Evolutionary conservation across 2,329 filamentous ascomycete genomes (phyloP).

Genomic region (Amauroascus verrucosus): DNA sequence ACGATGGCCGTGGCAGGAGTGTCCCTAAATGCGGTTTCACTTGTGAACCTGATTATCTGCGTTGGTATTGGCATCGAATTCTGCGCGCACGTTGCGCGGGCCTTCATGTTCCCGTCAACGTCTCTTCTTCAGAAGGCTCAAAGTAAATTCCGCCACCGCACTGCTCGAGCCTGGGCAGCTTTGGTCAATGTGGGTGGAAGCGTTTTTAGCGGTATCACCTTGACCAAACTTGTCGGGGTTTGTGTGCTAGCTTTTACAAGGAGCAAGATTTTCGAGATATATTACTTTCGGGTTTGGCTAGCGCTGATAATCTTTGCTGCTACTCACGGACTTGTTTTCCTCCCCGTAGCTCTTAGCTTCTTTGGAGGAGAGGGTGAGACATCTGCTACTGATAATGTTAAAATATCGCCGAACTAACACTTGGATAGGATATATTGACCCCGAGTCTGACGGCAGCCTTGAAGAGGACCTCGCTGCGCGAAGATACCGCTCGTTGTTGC

Average conservation of each 20-base stretch:
- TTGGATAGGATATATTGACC: slow-evolving; percentile 64
- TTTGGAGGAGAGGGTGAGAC: slow-evolving; percentile 62
- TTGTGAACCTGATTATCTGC: slow-evolving; percentile 95
- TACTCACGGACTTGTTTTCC: slow-evolving; percentile 76
- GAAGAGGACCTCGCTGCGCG: slow-evolving; percentile 78
- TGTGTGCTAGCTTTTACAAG: slow-evolving; percentile 85
- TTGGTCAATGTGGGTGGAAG: slow-evolving; percentile 89
- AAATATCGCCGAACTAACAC: slow-evolving; percentile 18
- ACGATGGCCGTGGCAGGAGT: slow-evolving; percentile 85
- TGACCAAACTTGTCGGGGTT: slow-evolving; percentile 90
- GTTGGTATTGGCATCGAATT: slow-evolving; percentile 96
- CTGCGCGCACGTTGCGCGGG: slow-evolving; percentile 89
- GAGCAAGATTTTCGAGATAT: slow-evolving; percentile 98
- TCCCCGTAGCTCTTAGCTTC: slow-evolving; percentile 80
- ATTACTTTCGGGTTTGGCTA: slow-evolving; percentile 96
- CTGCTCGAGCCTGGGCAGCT: slow-evolving; percentile 83
- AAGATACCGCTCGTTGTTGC: slow-evolving; percentile 64
- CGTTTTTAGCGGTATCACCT: slow-evolving; percentile 90
- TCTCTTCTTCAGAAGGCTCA: slow-evolving; percentile 72
- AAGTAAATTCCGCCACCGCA: slow-evolving; percentile 65
- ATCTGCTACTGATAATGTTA: slow-evolving; percentile 19
- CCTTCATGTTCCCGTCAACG: slow-evolving; percentile 85
- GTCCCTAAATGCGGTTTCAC: slow-evolving; percentile 83
- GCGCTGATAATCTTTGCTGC: slow-evolving; percentile 83
- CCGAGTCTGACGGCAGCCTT: slow-evolving; percentile 74